Evolutionary conservation across 148 eudicot species (phyloP).

Genomic region (Silene conica): DNA sequence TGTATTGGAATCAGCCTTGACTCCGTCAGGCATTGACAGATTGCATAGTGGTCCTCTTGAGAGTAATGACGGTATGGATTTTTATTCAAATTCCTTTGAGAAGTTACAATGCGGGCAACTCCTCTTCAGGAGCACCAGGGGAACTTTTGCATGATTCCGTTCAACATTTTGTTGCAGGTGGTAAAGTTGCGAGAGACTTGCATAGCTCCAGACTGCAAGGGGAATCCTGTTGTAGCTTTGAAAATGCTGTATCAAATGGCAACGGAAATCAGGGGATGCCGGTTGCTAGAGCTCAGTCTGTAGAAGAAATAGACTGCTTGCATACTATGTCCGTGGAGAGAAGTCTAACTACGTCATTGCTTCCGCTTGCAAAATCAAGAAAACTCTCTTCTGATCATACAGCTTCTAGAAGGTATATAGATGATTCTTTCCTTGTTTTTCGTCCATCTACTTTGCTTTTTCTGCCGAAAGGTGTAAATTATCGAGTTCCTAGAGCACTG

Average conservation of each 20-base stretch:
- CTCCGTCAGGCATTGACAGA: slow-evolving; percentile 30
- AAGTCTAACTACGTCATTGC: slow-evolving; percentile 40
- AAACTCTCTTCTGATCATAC: slow-evolving; percentile 66
- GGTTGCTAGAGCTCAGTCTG: slow-evolving; percentile 52
- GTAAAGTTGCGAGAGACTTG: slow-evolving; percentile 25
- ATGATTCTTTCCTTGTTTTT: background rate
- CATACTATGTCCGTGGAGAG: slow-evolving; percentile 35
- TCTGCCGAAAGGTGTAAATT: background rate
- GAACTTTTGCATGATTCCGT: background rate
- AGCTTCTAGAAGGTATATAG: slow-evolving; percentile 60
- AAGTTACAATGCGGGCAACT: background rate
- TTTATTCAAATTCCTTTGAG: background rate
- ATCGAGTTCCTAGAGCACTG: background rate
- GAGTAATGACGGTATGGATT: slow-evolving; percentile 46
- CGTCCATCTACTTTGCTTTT: background rate
- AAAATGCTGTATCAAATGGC: slow-evolving; percentile 24
- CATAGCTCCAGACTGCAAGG: slow-evolving; percentile 22
- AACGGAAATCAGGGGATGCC: slow-evolving; percentile 27
- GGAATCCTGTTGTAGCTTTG: slow-evolving; percentile 14
- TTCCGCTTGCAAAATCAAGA: slow-evolving; percentile 67
- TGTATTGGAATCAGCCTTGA: slow-evolving; percentile 45
- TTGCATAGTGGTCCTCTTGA: slow-evolving; percentile 29
- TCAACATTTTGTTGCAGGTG: slow-evolving; percentile 26
- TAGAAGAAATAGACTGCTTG: slow-evolving; percentile 60
- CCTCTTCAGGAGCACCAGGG: background rate